A percentile compares a stretch with the other conserved stretches of the same genome.
Evolutionary conservation across 1,284 basidiomycete species (phyloP).

Genomic region (Microbotryum saponariae): DNA sequence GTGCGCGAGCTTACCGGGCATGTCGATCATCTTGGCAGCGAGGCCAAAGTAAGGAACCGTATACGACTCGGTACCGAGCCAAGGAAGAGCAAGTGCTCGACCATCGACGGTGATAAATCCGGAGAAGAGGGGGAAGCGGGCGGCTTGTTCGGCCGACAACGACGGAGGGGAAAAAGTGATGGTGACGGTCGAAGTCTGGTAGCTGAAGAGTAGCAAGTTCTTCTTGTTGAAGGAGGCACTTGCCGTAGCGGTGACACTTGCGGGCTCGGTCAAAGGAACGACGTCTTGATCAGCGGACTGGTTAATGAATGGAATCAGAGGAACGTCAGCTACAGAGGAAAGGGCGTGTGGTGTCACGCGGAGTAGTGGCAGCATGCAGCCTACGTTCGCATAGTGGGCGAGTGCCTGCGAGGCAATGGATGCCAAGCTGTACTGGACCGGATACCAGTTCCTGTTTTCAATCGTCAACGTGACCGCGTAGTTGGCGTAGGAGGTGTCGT

Average conservation of each 20-base stretch:
- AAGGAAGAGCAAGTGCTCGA: not conserved
- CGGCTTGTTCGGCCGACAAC: not conserved
- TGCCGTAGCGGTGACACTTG: not conserved
- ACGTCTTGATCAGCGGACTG: constrained; percentile 16
- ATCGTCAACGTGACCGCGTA: constrained; percentile 44
- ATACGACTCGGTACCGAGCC: not conserved
- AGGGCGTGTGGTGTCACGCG: too few relatives aligned
- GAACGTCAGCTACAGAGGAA: too few relatives aligned
- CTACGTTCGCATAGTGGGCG: constrained; percentile 1
- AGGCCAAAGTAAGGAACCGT: constrained; percentile 32
- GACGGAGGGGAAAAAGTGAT: constrained; percentile 12
- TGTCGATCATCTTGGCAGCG: constrained; percentile 20
- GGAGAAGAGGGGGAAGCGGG: constrained; percentile 30
- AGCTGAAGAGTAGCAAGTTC: constrained; percentile 4
- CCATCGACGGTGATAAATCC: constrained; percentile 20
- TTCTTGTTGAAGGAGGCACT: constrained; percentile 8
- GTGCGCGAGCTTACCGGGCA: constrained; percentile 13
- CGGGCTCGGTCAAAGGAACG: constrained; percentile 13
- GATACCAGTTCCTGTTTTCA: constrained; percentile 14
- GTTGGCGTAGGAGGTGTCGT: constrained; percentile 59
- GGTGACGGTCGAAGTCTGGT: not conserved
- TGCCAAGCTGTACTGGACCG: constrained; percentile 12
- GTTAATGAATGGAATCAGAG: not conserved
- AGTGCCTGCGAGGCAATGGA: constrained; percentile 2
- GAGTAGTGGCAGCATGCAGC: too few relatives aligned